Conservation (phyloP, 164 flowering plant species). For the Cinnamomum micranthum region DNA sequence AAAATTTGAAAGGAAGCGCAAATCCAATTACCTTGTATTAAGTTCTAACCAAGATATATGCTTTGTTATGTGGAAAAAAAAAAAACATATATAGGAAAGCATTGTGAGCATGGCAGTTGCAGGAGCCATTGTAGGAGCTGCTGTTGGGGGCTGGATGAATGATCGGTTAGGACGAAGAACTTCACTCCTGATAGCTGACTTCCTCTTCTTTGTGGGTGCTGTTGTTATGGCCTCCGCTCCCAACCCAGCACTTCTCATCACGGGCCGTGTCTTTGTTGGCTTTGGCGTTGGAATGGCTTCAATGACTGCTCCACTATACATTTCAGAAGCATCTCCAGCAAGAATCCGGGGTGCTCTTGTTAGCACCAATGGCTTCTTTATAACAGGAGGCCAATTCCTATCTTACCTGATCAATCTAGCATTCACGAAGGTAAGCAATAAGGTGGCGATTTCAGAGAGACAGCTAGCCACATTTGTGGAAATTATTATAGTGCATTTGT, state of each 20-base stretch:
- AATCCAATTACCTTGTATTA: too few species aligned
- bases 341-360: conserved; percentile 62
- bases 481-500: too few species aligned
- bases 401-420: conserved; percentile 68
- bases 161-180: conserved; percentile 43
- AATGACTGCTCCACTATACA: conserved; percentile 63
- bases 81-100: conserved; percentile 48
- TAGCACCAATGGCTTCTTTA: conserved; percentile 61
- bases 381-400: conserved; percentile 81
- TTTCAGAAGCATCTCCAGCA: conserved; percentile 64
- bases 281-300: conserved; percentile 75
- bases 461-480: too few species aligned
- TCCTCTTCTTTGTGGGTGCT: conserved; percentile 57
- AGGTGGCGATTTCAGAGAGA: too few species aligned
- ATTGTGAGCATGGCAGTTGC: conserved; percentile 73
- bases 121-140: conserved; percentile 70
- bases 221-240: conserved; percentile 56
- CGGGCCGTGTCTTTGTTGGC: conserved; percentile 55
- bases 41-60: too few species aligned
- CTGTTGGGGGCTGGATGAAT: conserved; percentile 59
- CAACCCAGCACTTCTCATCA: conserved; percentile 37
- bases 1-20: too few species aligned
- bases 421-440: conserved; percentile 42
- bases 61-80: too few species aligned
- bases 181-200: conserved; percentile 45